phyloP scores from a whole-genome alignment of 345 rosid genomes.

The Rhodamnia rubescens region DNA sequence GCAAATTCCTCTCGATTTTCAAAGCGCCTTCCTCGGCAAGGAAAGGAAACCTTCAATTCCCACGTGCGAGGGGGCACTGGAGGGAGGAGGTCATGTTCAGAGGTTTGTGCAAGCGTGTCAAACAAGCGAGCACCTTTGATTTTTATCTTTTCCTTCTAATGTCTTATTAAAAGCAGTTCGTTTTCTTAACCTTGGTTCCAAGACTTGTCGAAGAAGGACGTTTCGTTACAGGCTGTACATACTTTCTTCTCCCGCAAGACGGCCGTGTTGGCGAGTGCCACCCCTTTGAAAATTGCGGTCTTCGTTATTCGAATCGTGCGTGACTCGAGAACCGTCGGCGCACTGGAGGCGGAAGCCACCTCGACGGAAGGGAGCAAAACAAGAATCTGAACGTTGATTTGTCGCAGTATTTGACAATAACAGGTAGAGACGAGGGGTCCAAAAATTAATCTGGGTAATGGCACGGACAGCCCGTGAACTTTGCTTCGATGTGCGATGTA shows the following conservation, averaged over 20 bases:
- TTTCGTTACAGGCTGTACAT: background rate
- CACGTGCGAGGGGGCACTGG: no score
- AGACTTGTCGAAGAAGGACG: background rate
- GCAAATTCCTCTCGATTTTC: background rate
- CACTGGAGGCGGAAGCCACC: accelerated
- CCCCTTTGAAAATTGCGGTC: background rate
- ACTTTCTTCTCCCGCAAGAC: background rate
- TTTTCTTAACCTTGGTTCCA: background rate
- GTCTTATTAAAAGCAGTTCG: background rate
- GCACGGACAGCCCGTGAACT: no score
- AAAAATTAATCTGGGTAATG: background rate
- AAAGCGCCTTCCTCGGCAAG: background rate
- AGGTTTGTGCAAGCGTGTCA: background rate
- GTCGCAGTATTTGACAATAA: background rate
- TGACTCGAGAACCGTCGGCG: no score
- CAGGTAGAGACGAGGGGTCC: background rate
- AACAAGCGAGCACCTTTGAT: background rate
- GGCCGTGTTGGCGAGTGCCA: background rate
- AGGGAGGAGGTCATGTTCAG: background rate
- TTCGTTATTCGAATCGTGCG: background rate
- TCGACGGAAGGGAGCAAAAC: background rate
- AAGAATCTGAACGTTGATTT: background rate
- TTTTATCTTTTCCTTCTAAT: background rate
- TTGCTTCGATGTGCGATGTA: no score
- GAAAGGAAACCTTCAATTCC: background rate